phyloP scores from a whole-genome alignment of 2,329 filamentous ascomycete species.

The Blastomyces parvus region DNA sequence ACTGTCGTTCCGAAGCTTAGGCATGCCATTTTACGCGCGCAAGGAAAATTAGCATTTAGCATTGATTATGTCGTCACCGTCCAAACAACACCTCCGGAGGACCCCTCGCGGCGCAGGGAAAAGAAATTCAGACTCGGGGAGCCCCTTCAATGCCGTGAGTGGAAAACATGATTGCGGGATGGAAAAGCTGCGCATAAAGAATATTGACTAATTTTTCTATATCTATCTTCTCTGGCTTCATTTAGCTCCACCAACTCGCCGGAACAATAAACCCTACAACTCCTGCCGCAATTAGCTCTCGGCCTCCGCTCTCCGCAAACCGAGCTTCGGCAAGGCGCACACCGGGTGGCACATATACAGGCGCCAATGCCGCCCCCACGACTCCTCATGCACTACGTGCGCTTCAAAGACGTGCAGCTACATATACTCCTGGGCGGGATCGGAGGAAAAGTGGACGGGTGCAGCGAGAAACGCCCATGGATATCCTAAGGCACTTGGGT shows the following conservation, averaged over 20 bases:
- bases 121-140: constrained; percentile 2
- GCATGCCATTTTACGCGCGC: not conserved
- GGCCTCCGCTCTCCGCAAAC: constrained; percentile 26
- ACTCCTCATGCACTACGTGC: constrained; percentile 49
- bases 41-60: not conserved
- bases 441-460: constrained; percentile 42
- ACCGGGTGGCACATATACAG: constrained; percentile 20
- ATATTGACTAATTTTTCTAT: not conserved
- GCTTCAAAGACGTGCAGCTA: constrained; percentile 43
- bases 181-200: not conserved
- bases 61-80: not conserved
- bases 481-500: constrained; percentile 45
- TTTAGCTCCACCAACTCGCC: constrained; percentile 29
- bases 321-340: constrained; percentile 28
- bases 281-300: constrained; percentile 25
- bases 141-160: constrained; percentile 11
- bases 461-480: constrained; percentile 47
- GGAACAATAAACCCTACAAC: constrained; percentile 28
- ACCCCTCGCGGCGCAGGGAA: not conserved
- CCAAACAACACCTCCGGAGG: not conserved
- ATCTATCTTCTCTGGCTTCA: not conserved
- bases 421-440: constrained; percentile 41
- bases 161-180: not conserved
- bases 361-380: constrained; percentile 34
- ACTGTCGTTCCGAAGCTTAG: not conserved